Evolutionary conservation across 345 rosid species (phyloP), one percentile per base, ranked within the genome.

Genomic region (Dimocarpus longan): DNA sequence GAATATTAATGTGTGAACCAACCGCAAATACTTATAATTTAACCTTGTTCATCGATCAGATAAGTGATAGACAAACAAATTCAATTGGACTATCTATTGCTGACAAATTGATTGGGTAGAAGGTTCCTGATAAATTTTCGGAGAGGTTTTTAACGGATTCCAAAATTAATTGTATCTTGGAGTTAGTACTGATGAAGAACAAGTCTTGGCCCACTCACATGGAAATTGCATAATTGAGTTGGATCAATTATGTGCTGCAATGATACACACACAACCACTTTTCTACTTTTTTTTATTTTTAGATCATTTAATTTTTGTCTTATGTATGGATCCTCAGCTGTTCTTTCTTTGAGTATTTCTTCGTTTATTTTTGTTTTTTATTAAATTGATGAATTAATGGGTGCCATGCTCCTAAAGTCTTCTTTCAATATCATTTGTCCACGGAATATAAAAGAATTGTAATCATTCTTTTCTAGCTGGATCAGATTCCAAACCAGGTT

Each of bases 141-240:
- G 37, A 32, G 37, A 32, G 37, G 37, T 32, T 32, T 32, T 32
- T 32, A 3, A 32, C 37, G 37, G 2, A 7, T 46, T 46, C 8
- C 52, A 5, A 46, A 46, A 46, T 11, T 46, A 46, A 7, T 7
- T 46, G 52, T 46, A 46, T 7, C 4, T 39, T 40, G 46, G 26
- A 60, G 26, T 40, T 16, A 7, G 60, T 44, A 54, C 4, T 24
- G 0, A 12, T 7, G 21, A 12, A 43, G 70, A 48, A 9, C 70
- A 64, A 46, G 12, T 44, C 26, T 22, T 75, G 78, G 71, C 78
- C 78, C 78, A 66, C 78, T 8, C 78, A 75, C 78, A 75, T 75
- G 78, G 71, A 66, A 44, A 32, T 52, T 48, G 18, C 78, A 75
- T 75, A 48, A 75, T 75, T 75, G 71, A 48, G 63, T 24, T 65